A percentile compares a stretch with the other conserved stretches of the same genome.
Conservation (phyloP, 179 eudicot genomes). For the Drosera spatulata region DNA sequence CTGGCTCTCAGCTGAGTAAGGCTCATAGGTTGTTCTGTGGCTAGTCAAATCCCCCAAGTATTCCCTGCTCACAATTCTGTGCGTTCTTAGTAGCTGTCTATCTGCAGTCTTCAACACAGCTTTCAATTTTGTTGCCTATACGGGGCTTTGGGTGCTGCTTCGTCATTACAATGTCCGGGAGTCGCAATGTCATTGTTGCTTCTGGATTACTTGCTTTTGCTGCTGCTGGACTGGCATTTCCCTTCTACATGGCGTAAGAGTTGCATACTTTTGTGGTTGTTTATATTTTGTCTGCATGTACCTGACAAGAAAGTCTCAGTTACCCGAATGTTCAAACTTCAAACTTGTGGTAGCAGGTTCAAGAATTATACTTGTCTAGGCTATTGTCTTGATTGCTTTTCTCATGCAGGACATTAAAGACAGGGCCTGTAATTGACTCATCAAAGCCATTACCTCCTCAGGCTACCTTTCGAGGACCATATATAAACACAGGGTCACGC, state of each 20-base stretch:
- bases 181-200: conserved; percentile 65
- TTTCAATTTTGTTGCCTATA: no score
- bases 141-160: no score
- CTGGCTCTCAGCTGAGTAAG: no score
- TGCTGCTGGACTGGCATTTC: conserved; percentile 69
- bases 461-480: conserved; percentile 96
- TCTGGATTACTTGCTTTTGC: conserved; percentile 74
- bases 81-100: no score
- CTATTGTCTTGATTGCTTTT: not conserved
- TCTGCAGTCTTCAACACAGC: no score
- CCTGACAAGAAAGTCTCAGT: no score
- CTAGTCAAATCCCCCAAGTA: no score
- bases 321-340: no score
- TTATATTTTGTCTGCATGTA: not conserved
- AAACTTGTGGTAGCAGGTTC: not conserved
- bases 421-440: conserved; percentile 76
- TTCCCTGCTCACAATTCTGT: no score
- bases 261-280: not conserved
- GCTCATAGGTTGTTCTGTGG: no score
- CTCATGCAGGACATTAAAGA: conserved; percentile 48
- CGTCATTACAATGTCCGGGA: conserved; percentile 38
- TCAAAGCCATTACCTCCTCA: conserved; percentile 94
- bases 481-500: conserved; percentile 90
- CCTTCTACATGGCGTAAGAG: conserved; percentile 95
- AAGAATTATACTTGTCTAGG: not conserved